phyloP scores from a whole-genome alignment of 2,329 filamentous ascomycete species.

The Tolypocladium nubicola region DNA sequence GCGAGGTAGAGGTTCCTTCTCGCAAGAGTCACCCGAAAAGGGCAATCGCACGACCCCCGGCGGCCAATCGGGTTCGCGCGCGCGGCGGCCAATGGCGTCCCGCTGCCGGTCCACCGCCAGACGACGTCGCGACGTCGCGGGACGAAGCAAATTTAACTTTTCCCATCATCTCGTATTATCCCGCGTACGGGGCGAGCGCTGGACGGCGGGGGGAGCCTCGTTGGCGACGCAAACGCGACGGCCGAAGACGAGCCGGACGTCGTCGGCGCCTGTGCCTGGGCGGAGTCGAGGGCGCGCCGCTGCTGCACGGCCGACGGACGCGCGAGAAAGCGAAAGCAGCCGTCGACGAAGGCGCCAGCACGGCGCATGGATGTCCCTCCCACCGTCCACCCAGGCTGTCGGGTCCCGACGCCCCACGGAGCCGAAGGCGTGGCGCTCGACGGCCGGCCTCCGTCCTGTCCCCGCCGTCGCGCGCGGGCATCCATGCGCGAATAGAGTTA shows the following conservation, averaged over 20 bases:
- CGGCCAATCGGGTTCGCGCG: conserved; percentile 5
- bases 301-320: no score
- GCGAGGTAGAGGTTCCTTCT: conserved; percentile 3
- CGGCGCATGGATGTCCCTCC: background rate
- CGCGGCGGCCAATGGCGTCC: background rate
- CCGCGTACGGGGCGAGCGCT: no score
- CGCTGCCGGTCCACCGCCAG: background rate
- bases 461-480: background rate
- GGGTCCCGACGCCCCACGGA: background rate
- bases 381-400: background rate
- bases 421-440: background rate
- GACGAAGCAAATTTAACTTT: background rate
- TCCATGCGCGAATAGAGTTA: background rate
- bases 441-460: background rate
- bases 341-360: no score
- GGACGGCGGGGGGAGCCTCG: no score
- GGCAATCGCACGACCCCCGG: conserved; percentile 9
- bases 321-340: no score
- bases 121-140: no score
- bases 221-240: no score
- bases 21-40: conserved; percentile 21
- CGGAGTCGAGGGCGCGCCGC: no score
- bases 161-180: background rate
- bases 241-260: no score
- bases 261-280: no score